Conservation (phyloP, 2,329 filamentous ascomycete species). For the Microsporum canis region DNA sequence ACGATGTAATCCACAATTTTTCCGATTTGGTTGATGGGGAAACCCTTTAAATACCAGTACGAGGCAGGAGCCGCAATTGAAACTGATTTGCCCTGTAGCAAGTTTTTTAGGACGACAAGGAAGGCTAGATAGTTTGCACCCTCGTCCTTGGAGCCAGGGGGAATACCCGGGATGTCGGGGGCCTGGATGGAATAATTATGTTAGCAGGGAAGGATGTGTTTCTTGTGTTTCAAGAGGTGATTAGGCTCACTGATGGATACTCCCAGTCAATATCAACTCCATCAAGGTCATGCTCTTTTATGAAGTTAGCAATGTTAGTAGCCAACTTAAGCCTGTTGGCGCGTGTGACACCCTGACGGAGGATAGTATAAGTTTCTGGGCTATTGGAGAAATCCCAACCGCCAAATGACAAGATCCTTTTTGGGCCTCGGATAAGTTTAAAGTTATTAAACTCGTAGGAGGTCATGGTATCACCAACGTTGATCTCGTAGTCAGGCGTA, state of each 20-base stretch:
- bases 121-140: constrained; percentile 26
- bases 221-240: background rate
- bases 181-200: constrained; percentile 8
- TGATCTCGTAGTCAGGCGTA: constrained; percentile 25
- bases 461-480: constrained; percentile 21
- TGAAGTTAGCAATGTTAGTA: constrained; percentile 30
- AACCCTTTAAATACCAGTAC: constrained; percentile 22
- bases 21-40: constrained; percentile 19
- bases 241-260: constrained; percentile 22
- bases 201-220: constrained; percentile 11
- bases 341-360: constrained; percentile 26
- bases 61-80: constrained; percentile 21
- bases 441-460: constrained; percentile 15
- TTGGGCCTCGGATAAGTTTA: background rate
- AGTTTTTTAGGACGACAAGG: constrained; percentile 15
- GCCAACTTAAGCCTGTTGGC: constrained; percentile 31
- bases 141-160: constrained; percentile 19
- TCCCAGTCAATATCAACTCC: constrained; percentile 32
- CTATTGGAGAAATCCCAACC: constrained; percentile 35
- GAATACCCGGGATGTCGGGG: constrained; percentile 30
- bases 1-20: constrained; percentile 23
- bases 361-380: constrained; percentile 27
- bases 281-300: constrained; percentile 31
- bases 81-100: constrained; percentile 14
- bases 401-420: constrained; percentile 20